A percentile compares a stretch with the other conserved stretches of the same genome.
Conservation (phyloP, 345 rosid genomes). For the Orychophragmus violaceus region DNA sequence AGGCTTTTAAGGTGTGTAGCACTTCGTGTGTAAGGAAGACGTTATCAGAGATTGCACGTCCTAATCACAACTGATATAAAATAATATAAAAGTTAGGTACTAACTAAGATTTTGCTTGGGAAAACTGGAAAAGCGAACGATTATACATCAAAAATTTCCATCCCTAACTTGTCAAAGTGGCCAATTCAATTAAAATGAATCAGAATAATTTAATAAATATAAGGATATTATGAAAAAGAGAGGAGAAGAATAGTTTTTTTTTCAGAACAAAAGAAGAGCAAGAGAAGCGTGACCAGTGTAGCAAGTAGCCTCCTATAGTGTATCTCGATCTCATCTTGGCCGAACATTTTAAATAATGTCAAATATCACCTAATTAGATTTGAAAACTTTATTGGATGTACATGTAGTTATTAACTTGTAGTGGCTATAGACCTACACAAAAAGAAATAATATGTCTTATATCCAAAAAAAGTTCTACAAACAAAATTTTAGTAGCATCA, state of each 20-base stretch:
- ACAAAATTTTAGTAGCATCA: neutral
- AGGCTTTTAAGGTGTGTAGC: no score
- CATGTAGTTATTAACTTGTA: constrained; percentile 4
- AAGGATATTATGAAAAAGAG: neutral
- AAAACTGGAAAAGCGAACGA: constrained; percentile 12
- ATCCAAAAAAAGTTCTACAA: neutral
- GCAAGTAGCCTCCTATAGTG: constrained; percentile 10
- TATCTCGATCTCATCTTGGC: constrained; percentile 19
- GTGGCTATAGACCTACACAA: constrained; percentile 25
- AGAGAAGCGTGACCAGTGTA: constrained; percentile 16
- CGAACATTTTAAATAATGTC: constrained; percentile 25
- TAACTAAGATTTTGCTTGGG: constrained; percentile 6
- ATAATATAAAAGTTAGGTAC: constrained; percentile 8
- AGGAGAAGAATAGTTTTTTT: neutral
- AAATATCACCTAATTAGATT: constrained; percentile 22
- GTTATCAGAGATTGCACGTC: no score
- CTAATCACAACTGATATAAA: neutral
- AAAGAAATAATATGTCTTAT: neutral
- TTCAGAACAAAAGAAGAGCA: neutral
- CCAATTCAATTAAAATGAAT: constrained; percentile 14
- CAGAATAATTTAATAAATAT: neutral
- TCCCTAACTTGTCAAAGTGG: constrained; percentile 7
- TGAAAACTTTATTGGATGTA: constrained; percentile 16
- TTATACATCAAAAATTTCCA: constrained; percentile 2
- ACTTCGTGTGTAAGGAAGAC: no score